phyloP scores from a whole-genome alignment of 129 eudicot species.

The Artemisia argyi region DNA sequence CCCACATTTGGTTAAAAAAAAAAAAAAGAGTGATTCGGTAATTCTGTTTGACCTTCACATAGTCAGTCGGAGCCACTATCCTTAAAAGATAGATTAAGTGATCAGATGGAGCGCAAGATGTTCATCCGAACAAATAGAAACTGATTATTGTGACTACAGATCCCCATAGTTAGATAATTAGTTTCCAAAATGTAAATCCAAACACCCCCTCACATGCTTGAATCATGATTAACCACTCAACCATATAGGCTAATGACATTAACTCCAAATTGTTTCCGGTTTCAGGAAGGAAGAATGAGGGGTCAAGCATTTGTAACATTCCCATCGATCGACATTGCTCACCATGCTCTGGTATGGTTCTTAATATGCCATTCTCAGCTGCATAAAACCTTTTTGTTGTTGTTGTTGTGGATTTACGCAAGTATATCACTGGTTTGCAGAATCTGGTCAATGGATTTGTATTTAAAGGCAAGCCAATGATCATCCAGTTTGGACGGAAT shows the following conservation, averaged over 20 bases:
- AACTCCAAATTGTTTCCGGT: conserved; percentile 8
- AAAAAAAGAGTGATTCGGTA: not conserved
- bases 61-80: not conserved
- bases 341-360: conserved; percentile 17
- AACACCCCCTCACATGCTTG: too few species aligned
- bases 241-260: not conserved
- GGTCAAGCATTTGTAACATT: conserved; percentile 66
- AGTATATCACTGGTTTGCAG: conserved; percentile 39
- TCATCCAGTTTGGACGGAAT: conserved; percentile 86
- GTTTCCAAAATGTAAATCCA: not conserved
- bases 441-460: conserved; percentile 72
- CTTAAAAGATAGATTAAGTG: too few species aligned
- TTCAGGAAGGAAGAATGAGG: conserved; percentile 98
- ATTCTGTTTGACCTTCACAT: not conserved
- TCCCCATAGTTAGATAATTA: not conserved
- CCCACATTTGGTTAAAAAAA: not conserved
- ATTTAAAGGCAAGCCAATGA: conserved; percentile 87
- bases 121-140: not conserved
- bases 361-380: not conserved
- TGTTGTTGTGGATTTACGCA: not conserved
- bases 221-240: too few species aligned
- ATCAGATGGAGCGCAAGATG: not conserved
- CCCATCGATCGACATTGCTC: conserved; percentile 14
- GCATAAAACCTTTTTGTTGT: not conserved
- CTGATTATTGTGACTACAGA: not conserved